Conservation (phyloP, 345 rosid genomes). For the Citrus sp. region DNA sequence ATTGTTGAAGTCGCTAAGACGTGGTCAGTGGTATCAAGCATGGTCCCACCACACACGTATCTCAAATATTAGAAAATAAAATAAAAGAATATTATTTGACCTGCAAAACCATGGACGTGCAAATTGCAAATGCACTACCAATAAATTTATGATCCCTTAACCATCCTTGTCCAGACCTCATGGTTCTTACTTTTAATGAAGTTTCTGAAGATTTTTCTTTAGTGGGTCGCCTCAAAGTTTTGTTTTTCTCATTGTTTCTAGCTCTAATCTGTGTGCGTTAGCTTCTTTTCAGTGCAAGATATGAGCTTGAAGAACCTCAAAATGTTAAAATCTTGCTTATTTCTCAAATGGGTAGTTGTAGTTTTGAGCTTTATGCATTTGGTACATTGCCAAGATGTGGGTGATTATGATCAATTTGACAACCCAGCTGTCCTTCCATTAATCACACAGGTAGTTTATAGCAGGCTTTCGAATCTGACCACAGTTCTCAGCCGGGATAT, state of each 20-base stretch:
- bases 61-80: not conserved
- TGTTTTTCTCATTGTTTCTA: not conserved
- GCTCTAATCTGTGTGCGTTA: not conserved
- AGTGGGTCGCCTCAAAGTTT: not conserved
- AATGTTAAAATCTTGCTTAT: constrained; percentile 28
- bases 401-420: constrained; percentile 27
- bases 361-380: constrained; percentile 31
- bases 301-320: constrained; percentile 38
- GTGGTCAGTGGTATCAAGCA: not conserved
- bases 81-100: not conserved
- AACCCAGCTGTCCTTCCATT: constrained; percentile 57
- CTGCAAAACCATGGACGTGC: not conserved
- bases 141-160: not conserved
- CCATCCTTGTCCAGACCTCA: not conserved
- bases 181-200: not conserved
- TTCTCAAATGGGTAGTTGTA: constrained; percentile 36
- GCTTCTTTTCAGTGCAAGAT: not conserved
- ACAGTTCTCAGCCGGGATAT: constrained; percentile 43
- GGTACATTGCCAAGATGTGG: constrained; percentile 53
- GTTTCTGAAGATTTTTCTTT: not conserved
- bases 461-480: constrained; percentile 57
- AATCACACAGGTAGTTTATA: constrained; percentile 39
- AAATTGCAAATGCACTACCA: not conserved
- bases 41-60: too few relatives aligned
- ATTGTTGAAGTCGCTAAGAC: not conserved